These are phyloP conservation scores for Trichoderma endophyticum DNA, from an alignment of 2,329 filamentous ascomycete genomes.

Conservation along the genomic window DNA sequence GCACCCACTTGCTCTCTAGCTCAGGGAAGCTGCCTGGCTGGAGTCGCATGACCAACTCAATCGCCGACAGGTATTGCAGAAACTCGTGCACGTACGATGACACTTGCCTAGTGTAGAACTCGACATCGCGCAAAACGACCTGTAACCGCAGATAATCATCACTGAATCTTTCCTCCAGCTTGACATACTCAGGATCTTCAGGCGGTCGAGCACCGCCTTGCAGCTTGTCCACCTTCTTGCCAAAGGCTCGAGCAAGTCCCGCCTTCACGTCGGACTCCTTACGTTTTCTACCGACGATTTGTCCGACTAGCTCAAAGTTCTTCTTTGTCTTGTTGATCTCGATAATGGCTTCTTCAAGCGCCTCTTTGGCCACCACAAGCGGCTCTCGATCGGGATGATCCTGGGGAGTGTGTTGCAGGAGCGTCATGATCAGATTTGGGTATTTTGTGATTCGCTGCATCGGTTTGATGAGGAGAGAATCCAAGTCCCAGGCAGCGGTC, in stretches of 20 bases:
- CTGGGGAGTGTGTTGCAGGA: slow-evolving; percentile 73
- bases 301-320: slow-evolving; percentile 86
- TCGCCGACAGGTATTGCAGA: slow-evolving; percentile 72
- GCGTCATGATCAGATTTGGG: slow-evolving; percentile 75
- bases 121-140: slow-evolving; percentile 89
- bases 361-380: slow-evolving; percentile 53
- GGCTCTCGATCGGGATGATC: slow-evolving; percentile 78
- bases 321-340: slow-evolving; percentile 96
- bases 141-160: slow-evolving; percentile 91
- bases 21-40: slow-evolving; percentile 74
- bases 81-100: slow-evolving; percentile 78
- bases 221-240: slow-evolving; percentile 81
- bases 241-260: slow-evolving; percentile 85
- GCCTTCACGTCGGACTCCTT: slow-evolving; percentile 85
- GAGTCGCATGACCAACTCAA: slow-evolving; percentile 75
- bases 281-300: slow-evolving; percentile 79
- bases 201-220: slow-evolving; percentile 59
- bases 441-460: slow-evolving; percentile 95
- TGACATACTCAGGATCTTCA: slow-evolving; percentile 79
- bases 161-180: slow-evolving; percentile 80
- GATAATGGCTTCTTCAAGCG: slow-evolving; percentile 64
- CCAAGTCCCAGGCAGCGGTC: slow-evolving; percentile 90
- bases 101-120: slow-evolving; percentile 82
- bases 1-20: slow-evolving; percentile 90
- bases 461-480: slow-evolving; percentile 95